Base-by-base conservation (phyloP, 306 rosid species). In the Parietaria judaica region DNA sequence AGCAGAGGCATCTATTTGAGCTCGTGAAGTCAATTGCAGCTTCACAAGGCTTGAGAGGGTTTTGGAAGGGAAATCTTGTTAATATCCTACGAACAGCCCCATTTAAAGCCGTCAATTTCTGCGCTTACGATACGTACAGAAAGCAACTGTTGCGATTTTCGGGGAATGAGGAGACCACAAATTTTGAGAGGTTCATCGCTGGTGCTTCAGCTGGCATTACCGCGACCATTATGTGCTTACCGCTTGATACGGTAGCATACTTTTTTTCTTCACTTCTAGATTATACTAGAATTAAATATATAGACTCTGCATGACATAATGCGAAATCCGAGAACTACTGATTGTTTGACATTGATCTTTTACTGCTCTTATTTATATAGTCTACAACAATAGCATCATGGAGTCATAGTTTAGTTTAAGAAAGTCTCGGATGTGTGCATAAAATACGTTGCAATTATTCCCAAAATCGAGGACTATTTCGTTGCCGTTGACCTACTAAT, bases 151-250 rank as follows among this genome's bases (percentile, higher is more conserved):
- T 92, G 36, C 69, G 62, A 67, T 71, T 86, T 57, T 85, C 86
- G 0, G 91, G 89, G 15, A 82, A 82, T 63, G 81, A 82, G 73
- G 91, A 84, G 74, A 88, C 92, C 66, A 77, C 90, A 14, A 73
- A 88, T 76, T 88, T 80, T 72, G 98, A 88, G 85, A 92, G 98
- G 78, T 88, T 88, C 63, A 73, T 88, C 74, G 96, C 98, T 45
- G 98, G 96, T 66, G 98, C 98, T 62, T 92, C 90, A 7, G 96
- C 98, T 37, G 96, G 96, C 64, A 76, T 92, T 35, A 92, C 95
- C 57, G 96, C 98, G 37, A 75, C 90, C 41, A 56, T 73, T 57
- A 84, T 82, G 60, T 92, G 98, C 78, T 80, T 92, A 11, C 98
- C 98, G 17, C 98, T 92, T 66, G 96, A 92, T 70, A 92, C 96